Conservation (phyloP, 2,329 filamentous ascomycete species). For the Sclerotinia nivalis region DNA sequence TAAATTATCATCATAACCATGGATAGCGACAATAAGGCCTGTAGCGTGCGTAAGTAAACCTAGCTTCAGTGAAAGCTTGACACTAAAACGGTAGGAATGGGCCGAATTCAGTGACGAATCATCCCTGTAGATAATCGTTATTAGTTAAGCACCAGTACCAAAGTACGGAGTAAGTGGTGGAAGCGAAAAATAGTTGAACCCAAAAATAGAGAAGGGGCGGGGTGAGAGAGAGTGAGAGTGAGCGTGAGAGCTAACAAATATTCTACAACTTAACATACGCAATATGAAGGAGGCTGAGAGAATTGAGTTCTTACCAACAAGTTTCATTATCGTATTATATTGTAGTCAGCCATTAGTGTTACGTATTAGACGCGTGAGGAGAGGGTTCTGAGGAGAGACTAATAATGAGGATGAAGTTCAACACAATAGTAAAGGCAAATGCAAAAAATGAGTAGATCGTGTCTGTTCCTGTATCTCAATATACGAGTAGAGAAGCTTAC, state of each 20-base stretch:
- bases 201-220: constrained; percentile 7
- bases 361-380: no score
- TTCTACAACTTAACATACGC: not conserved
- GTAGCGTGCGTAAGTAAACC: not conserved
- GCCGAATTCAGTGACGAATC: not conserved
- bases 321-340: not conserved
- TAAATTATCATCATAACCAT: not conserved
- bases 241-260: not conserved
- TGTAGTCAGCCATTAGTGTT: not conserved
- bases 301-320: not conserved
- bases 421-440: not conserved
- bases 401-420: not conserved
- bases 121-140: not conserved
- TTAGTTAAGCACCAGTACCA: no score
- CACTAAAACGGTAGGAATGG: constrained; percentile 5
- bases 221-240: not conserved
- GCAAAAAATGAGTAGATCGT: not conserved
- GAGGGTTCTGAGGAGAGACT: not conserved
- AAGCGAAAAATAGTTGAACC: not conserved
- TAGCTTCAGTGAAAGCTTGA: not conserved
- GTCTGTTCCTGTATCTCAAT: not conserved
- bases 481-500: not conserved
- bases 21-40: not conserved
- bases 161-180: not conserved
- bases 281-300: constrained; percentile 12